Conservation (phyloP, 2,329 filamentous ascomycete genomes). For the Fusarium euwallaceae region DNA sequence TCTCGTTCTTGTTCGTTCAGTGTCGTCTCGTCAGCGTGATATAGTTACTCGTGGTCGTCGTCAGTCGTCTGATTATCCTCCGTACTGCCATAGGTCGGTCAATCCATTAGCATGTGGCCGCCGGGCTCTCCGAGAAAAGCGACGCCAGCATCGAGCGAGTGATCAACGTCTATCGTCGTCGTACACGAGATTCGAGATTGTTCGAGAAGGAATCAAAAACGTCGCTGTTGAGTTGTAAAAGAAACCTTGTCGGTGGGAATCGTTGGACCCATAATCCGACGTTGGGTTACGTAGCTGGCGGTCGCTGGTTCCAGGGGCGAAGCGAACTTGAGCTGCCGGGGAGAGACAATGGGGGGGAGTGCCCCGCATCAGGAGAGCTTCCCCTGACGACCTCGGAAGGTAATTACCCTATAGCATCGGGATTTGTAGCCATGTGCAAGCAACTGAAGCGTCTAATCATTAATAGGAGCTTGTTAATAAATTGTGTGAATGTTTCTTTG, state of each 20-base stretch:
- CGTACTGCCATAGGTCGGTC: constrained; percentile 26
- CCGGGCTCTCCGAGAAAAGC: constrained; percentile 25
- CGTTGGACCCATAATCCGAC: not conserved
- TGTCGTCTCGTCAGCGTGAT: not conserved
- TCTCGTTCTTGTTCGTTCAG: not conserved
- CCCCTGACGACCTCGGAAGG: not conserved
- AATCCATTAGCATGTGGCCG: constrained; percentile 40
- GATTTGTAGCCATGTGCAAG: not conserved
- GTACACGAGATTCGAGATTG: not conserved
- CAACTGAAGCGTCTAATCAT: not conserved
- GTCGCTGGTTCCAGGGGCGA: constrained; percentile 7
- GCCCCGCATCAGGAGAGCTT: constrained; percentile 32
- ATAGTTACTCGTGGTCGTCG: constrained; percentile 2
- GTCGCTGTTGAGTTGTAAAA: constrained; percentile 13
- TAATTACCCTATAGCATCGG: constrained; percentile 37
- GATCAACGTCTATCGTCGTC: not conserved
- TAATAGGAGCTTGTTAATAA: not conserved
- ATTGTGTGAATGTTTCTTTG: not conserved
- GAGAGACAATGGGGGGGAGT: constrained; percentile 1
- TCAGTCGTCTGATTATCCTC: constrained; percentile 26
- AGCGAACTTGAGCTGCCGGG: not conserved
- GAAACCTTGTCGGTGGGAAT: constrained; percentile 16
- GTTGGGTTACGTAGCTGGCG: constrained; percentile 32
- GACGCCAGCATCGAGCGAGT: constrained; percentile 31
- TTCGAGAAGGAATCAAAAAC: not conserved